Evolutionary conservation across 805 yeast species (phyloP).

Genomic region (Teunomyces cretensis): DNA sequence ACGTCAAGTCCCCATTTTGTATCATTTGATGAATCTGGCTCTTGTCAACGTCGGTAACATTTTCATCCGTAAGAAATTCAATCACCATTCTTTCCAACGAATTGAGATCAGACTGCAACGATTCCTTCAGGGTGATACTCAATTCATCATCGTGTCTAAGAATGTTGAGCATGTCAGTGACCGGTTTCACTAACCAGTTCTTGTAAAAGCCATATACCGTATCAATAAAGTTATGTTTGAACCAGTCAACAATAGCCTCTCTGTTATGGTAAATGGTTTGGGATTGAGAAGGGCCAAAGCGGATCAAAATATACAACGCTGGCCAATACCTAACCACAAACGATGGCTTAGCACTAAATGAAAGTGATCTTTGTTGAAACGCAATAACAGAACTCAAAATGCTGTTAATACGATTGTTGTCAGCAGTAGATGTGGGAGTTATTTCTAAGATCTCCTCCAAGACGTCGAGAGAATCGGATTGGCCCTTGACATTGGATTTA

Average conservation of each 20-base stretch:
- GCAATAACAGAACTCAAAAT: conserved; percentile 4
- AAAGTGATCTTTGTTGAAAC: background rate
- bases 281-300: conserved; percentile 56
- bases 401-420: conserved; percentile 5
- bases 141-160: conserved; percentile 84
- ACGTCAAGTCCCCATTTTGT: conserved; percentile 72
- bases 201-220: conserved; percentile 64
- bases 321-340: conserved; percentile 67
- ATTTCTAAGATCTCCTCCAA: conserved; percentile 8
- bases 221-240: conserved; percentile 57
- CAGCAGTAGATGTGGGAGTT: background rate
- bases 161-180: conserved; percentile 68
- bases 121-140: conserved; percentile 76
- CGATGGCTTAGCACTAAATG: conserved; percentile 32
- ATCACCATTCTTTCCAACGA: conserved; percentile 87
- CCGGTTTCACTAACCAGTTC: conserved; percentile 84
- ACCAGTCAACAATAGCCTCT: conserved; percentile 54
- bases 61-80: conserved; percentile 53
- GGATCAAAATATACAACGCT: conserved; percentile 32
- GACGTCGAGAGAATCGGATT: conserved; percentile 8
- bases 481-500: conserved; percentile 12
- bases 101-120: conserved; percentile 72
- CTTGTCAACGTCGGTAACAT: conserved; percentile 14
- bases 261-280: conserved; percentile 49
- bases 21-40: conserved; percentile 48